Conservation (phyloP, 768 basidiomycete species). For the Wakefieldia striispora region DNA sequence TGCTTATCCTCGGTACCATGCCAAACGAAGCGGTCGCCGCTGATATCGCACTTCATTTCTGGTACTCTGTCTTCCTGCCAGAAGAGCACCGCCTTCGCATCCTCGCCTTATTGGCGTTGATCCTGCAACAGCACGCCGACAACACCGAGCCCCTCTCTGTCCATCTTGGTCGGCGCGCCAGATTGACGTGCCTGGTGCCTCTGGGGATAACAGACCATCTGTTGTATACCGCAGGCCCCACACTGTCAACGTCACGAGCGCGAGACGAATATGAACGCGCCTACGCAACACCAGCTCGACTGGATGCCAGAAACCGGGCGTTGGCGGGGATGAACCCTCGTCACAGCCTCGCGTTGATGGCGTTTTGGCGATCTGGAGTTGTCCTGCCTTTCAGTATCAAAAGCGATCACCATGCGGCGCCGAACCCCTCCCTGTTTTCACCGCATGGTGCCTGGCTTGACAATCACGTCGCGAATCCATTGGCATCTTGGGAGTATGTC, state of each 20-base stretch:
- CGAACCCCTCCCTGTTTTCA: conserved; percentile 46
- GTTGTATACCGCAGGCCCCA: conserved; percentile 27
- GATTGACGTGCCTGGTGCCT: conserved; percentile 22
- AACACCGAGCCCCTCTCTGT: conserved; percentile 13
- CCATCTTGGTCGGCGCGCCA: conserved; percentile 12
- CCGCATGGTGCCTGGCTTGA: conserved; percentile 43
- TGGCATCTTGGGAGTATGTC: conserved; percentile 48
- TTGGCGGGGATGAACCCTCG: conserved; percentile 37
- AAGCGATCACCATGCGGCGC: conserved; percentile 35
- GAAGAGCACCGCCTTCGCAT: conserved; percentile 25
- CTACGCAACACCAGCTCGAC: conserved; percentile 33
- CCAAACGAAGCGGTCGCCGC: conserved; percentile 33
- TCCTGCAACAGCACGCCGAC: conserved; percentile 12
- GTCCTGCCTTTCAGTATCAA: conserved; percentile 43
- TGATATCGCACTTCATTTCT: conserved; percentile 46
- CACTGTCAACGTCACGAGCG: conserved; percentile 17
- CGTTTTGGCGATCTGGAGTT: conserved; percentile 40
- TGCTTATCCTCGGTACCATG: conserved; percentile 38
- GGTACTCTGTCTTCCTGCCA: conserved; percentile 44
- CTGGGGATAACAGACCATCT: conserved; percentile 26
- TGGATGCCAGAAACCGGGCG: conserved; percentile 42
- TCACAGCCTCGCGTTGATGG: conserved; percentile 40
- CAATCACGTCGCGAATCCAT: conserved; percentile 36
- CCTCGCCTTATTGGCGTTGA: conserved; percentile 15
- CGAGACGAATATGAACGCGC: conserved; percentile 31